Percentiles rank a stretch among this genome's conserved stretches.
Evolutionary conservation across 768 basidiomycete genomes (phyloP).

Genomic region (Kwoniella bestiolae): DNA sequence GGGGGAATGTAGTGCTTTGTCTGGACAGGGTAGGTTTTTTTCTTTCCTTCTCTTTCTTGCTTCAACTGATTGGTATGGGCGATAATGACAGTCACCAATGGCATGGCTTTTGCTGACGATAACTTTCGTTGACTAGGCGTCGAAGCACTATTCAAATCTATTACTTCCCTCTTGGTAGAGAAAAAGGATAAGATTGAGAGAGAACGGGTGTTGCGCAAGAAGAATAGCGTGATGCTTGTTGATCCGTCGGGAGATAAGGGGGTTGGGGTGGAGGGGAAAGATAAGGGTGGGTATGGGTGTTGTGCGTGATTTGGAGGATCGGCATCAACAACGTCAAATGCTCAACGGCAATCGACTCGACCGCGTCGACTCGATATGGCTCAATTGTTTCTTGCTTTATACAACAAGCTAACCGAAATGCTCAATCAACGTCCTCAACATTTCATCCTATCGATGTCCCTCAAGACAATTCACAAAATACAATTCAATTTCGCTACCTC

Average conservation of each 20-base stretch:
- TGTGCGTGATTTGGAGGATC: constrained; percentile 20
- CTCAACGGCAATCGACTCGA: not conserved
- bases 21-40: constrained; percentile 47
- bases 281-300: constrained; percentile 22
- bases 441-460: no score
- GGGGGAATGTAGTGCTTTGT: constrained; percentile 48
- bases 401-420: no score
- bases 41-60: not conserved
- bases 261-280: not conserved
- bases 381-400: no score
- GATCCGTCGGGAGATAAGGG: constrained; percentile 32
- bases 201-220: constrained; percentile 39
- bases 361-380: no score
- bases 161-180: constrained; percentile 44
- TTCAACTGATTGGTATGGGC: no score
- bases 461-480: no score
- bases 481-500: no score
- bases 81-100: not conserved
- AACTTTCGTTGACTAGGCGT: constrained; percentile 32
- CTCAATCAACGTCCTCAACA: no score
- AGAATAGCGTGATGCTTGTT: constrained; percentile 47
- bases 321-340: no score
- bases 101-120: not conserved
- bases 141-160: constrained; percentile 47
- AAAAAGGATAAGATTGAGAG: constrained; percentile 49